Evolutionary conservation across 2,329 filamentous ascomycete genomes (phyloP), one percentile per base, ranked within the genome.

Genomic region (Epichloe elymi): DNA sequence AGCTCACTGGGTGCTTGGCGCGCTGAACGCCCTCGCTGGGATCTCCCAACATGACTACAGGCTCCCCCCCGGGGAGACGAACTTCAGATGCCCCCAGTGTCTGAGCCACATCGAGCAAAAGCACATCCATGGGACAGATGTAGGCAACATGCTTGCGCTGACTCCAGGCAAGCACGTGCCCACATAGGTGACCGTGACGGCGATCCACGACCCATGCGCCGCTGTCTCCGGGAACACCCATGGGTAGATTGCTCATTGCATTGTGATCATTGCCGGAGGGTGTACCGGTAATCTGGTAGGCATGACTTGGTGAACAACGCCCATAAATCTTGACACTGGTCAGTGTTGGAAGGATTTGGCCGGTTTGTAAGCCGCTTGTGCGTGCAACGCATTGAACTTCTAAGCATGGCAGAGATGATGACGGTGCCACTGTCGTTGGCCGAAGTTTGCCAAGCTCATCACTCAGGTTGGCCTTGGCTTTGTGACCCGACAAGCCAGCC

Each of bases 171-270:
- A 97, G 74, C 0, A 97, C 87, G 60, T 96, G 91, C 0, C 91
- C 91, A 58, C 88, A 93, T 3, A 96, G 80, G 38, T 82, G 79
- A 1, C 88, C 88, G n/a, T 82, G 75, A 5, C 77, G 75, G 52
- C 86, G 84, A 58, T 91, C 86, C 15, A 96, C 82, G 4, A 97
- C 80, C 91, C 91, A 97, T 0, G 91, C 91, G 4, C 91, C 91
- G 6, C 85, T 91, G 64, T 97, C 91, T 17, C 91, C 91, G 2
- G 90, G 90, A 12, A 93, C 80, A 2, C 80, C 80, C 26, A 84
- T 71, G 0, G 75, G 70, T 0, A 65, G 11, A 48, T 57, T 42
- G 57, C 56, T 4, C 57, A 48, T 10, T 53, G 56, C 35, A 55
- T 57, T 5, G 51, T 48, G 7, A 42, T 38, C 23, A 40, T 30